Conservation (phyloP, 2,329 filamentous ascomycete species). For the Ceratocystiopsis sp. region DNA sequence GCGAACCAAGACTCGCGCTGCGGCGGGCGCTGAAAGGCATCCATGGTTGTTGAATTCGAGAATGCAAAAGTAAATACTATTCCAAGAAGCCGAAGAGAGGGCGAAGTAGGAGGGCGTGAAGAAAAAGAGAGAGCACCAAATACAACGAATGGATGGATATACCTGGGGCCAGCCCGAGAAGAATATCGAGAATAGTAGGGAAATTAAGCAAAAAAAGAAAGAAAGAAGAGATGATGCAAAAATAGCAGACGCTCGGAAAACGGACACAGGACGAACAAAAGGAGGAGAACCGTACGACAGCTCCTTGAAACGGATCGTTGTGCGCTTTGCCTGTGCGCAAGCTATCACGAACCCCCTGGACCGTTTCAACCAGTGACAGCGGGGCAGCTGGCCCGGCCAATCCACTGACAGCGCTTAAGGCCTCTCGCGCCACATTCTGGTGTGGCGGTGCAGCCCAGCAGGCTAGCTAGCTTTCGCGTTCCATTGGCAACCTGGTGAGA, state of each 20-base stretch:
- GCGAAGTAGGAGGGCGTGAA: background rate
- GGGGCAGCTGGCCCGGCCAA: too few species aligned
- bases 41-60: conserved; percentile 15
- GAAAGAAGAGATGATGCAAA: background rate
- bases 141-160: background rate
- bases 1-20: conserved; percentile 45
- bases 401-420: too few species aligned
- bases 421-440: background rate
- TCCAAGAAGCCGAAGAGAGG: background rate
- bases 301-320: too few species aligned
- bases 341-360: too few species aligned
- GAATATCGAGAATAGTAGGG: too few species aligned
- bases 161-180: too few species aligned
- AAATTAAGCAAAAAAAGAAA: background rate
- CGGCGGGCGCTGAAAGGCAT: conserved; percentile 25
- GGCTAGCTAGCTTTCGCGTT: conserved; percentile 2
- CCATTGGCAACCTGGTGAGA: conserved; percentile 4
- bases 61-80: background rate
- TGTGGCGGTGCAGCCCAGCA: background rate
- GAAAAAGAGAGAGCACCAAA: background rate
- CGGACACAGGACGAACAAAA: background rate
- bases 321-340: too few species aligned
- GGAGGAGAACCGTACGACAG: too few species aligned
- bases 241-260: background rate
- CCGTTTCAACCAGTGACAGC: too few species aligned